phyloP scores from a whole-genome alignment of 176 grass and related monocot genomes.

The Aegilops sharonensis region DNA sequence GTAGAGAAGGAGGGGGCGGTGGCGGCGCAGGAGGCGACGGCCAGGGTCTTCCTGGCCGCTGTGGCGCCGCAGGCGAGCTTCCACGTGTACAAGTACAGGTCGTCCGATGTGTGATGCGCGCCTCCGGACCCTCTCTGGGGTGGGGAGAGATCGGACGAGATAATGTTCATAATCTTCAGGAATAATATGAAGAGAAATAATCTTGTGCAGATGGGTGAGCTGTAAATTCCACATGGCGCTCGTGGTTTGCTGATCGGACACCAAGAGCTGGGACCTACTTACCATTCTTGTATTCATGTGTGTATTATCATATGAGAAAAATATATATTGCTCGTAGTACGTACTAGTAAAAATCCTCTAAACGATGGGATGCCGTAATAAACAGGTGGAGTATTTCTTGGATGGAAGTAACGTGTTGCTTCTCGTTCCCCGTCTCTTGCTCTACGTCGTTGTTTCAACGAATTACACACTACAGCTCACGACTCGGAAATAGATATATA shows the following conservation, averaged over 20 bases:
- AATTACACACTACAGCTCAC: neutral
- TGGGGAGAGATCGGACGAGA: conserved; percentile 28
- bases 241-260: neutral
- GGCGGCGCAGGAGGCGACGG: conserved; percentile 75
- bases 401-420: neutral
- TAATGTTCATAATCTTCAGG: conserved; percentile 40
- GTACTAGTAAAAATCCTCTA: neutral
- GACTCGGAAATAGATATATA: too few relatives aligned
- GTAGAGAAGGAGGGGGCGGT: conserved; percentile 65
- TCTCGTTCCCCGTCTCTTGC: conserved; percentile 12
- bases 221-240: conserved; percentile 31
- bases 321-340: too few relatives aligned
- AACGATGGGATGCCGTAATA: neutral
- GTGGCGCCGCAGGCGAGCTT: conserved; percentile 67
- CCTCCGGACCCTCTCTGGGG: neutral
- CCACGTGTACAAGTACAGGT: conserved; percentile 69
- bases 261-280: neutral
- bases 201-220: conserved; percentile 26
- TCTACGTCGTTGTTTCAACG: neutral
- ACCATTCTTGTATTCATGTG: conserved; percentile 1
- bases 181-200: conserved; percentile 30
- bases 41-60: conserved; percentile 67
- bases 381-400: neutral
- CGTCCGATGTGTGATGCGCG: conserved; percentile 50
- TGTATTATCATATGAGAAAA: neutral